Evolutionary conservation across 2,329 filamentous ascomycete species (phyloP).

Genomic region (Trichoderma lentiforme): DNA sequence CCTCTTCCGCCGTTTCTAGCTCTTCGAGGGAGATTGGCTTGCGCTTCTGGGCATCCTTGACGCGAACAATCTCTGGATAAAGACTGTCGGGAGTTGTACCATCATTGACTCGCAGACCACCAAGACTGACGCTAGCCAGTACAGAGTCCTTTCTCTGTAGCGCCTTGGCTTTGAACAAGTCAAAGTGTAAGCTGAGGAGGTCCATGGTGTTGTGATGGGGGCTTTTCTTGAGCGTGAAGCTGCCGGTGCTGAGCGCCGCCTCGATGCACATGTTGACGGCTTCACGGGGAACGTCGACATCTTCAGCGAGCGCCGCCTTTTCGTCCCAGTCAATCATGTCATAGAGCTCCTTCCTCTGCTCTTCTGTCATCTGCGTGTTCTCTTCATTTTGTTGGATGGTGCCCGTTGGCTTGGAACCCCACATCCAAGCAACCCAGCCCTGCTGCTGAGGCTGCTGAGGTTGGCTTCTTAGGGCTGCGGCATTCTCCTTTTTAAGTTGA

Average conservation of each 20-base stretch:
- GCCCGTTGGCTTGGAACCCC: slow-evolving; percentile 71
- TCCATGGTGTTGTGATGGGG: slow-evolving; percentile 61
- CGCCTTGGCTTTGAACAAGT: slow-evolving; percentile 87
- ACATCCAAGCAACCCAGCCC: slow-evolving; percentile 89
- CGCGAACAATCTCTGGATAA: slow-evolving; percentile 90
- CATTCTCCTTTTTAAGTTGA: slow-evolving; percentile 91
- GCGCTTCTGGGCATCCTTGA: slow-evolving; percentile 72
- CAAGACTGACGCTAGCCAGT: slow-evolving; percentile 82
- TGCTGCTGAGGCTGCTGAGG: slow-evolving; percentile 62
- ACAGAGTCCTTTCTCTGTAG: slow-evolving; percentile 88
- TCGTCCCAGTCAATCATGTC: slow-evolving; percentile 98
- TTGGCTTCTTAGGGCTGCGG: slow-evolving; percentile 72
- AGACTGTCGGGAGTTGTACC: slow-evolving; percentile 88
- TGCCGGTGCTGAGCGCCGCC: slow-evolving; percentile 88
- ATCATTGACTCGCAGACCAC: slow-evolving; percentile 90
- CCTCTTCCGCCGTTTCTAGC: slow-evolving; percentile 50
- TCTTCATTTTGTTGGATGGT: slow-evolving; percentile 60
- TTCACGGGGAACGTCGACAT: slow-evolving; percentile 85
- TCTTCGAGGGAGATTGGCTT: slow-evolving; percentile 53
- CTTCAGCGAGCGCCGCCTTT: slow-evolving; percentile 82
- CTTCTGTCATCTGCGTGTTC: slow-evolving; percentile 85
- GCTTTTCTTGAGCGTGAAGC: slow-evolving; percentile 87
- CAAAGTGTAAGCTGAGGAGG: slow-evolving; percentile 87
- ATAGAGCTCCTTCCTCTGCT: slow-evolving; percentile 94
- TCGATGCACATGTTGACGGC: slow-evolving; percentile 91